These are phyloP conservation scores for Cyberlindnera saturnus DNA, from an alignment of 805 yeast genomes.

Conservation along the genomic window DNA sequence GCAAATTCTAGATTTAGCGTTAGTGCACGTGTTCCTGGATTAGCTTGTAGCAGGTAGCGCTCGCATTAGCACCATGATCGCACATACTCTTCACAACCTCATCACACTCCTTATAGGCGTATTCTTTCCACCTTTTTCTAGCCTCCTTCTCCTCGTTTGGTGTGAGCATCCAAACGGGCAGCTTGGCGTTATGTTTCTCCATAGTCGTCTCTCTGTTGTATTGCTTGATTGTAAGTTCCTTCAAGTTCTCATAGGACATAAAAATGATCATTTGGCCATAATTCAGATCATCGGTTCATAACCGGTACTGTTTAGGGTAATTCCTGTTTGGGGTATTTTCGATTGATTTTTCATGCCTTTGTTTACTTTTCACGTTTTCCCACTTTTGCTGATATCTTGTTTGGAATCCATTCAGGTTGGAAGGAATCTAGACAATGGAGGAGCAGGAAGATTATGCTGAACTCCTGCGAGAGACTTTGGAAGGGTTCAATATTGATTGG, in stretches of 20 bases:
- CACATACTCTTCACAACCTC: slow-evolving; percentile 62
- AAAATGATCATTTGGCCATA: too few relatives aligned
- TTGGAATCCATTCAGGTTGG: too few relatives aligned
- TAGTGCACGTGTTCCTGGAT: slow-evolving; percentile 32
- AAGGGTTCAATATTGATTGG: slow-evolving; percentile 45
- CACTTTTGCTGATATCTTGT: too few relatives aligned
- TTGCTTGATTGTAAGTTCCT: background rate
- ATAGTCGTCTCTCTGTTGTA: slow-evolving; percentile 1
- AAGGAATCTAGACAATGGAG: background rate
- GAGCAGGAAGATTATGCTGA: slow-evolving; percentile 14
- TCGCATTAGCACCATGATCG: slow-evolving; percentile 19
- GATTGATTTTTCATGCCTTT: too few relatives aligned
- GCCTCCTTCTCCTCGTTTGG: slow-evolving; percentile 74
- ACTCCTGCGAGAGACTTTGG: slow-evolving; percentile 36
- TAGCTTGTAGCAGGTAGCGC: slow-evolving; percentile 30
- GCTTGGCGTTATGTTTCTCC: slow-evolving; percentile 27
- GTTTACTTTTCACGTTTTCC: too few relatives aligned
- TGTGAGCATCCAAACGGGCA: slow-evolving; percentile 72
- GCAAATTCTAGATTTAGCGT: slow-evolving; percentile 58
- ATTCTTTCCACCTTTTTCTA: slow-evolving; percentile 61
- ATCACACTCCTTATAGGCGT: slow-evolving; percentile 62
- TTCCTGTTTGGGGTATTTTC: too few relatives aligned
- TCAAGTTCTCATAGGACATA: background rate
- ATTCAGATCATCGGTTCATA: too few relatives aligned
- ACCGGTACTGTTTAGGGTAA: too few relatives aligned